Evolutionary conservation across 345 rosid species (phyloP), one percentile per base, ranked within the genome.

Genomic region (Toxicodendron radicans): DNA sequence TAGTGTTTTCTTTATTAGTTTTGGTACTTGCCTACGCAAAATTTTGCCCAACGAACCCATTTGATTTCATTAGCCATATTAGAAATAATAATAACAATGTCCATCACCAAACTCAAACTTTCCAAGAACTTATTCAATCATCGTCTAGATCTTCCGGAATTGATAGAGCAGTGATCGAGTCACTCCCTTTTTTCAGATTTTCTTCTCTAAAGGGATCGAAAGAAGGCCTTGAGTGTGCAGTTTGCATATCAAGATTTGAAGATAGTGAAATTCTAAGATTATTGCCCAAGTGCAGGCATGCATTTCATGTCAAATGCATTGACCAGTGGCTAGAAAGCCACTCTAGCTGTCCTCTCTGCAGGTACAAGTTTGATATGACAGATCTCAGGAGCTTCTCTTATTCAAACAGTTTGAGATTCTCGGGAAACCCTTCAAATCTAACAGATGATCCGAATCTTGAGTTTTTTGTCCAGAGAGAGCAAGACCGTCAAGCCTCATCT

Each of bases 281-380:
- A 21, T 68, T 84, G 81, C 86, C 87, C 1, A 61, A 77, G 49
- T 84, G 87, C 78, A 82, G 74, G 78, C 90, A 84, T 65, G 86
- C 87, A 11, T 84, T 86, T 72, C 87, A 84, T 76, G 45, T 49
- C 60, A 74, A 18, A 41, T 86, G 87, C 76, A 86, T 86, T 11
- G 87, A 86, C 27, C 70, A 79, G 79, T 84, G 90, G 87, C 83
- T 86, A 13, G 74, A 77, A 53, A 45, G 78, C 43, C 90, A 80
- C 76, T 79, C 83, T 6, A 82, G 84, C 64, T 86, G 87, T 38
- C 90, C 90, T 41, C 86, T 86, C 38, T 86, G 90, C 70, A 77
- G 90, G 38, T 65, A 75, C 75, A 81, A 70, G 76, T 73, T 82
- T 51, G 81, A 83, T 12, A 63, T 60, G 13, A 58, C 48, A 6